These are phyloP conservation scores for Nannizziopsis barbatae DNA, from an alignment of 2,329 filamentous ascomycete species.

Conservation along the genomic window DNA sequence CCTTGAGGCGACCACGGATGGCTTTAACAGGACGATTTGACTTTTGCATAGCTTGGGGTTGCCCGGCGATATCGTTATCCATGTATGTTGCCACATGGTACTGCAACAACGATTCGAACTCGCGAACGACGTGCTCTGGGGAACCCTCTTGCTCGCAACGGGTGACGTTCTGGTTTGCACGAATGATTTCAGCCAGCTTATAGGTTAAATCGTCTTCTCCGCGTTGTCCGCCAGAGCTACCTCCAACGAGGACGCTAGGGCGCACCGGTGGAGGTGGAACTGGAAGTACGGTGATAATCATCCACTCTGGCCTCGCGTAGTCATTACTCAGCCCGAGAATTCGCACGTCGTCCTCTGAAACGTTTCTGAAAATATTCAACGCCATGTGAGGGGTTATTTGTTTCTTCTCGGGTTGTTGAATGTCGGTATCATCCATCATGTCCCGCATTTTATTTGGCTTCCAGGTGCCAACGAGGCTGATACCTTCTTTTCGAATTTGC, in stretches of 20 bases:
- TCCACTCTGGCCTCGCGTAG: constrained; percentile 95
- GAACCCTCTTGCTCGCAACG: constrained; percentile 85
- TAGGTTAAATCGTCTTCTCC: constrained; percentile 99
- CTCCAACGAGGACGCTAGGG: constrained; percentile 94
- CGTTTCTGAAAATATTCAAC: constrained; percentile 73
- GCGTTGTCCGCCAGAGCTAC: constrained; percentile 79
- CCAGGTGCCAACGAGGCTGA: constrained; percentile 68
- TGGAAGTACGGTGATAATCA: constrained; percentile 88
- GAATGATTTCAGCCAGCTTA: constrained; percentile 96
- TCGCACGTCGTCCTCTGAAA: constrained; percentile 66
- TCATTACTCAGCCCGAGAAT: constrained; percentile 88
- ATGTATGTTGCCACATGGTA: constrained; percentile 99
- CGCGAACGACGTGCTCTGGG: constrained; percentile 76
- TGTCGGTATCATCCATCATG: constrained; percentile 54
- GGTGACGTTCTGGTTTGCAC: constrained; percentile 88
- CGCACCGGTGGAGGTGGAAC: constrained; percentile 93
- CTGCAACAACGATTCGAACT: constrained; percentile 85
- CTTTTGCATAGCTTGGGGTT: constrained; percentile 91
- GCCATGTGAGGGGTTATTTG: constrained; percentile 74
- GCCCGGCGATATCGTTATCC: constrained; percentile 97
- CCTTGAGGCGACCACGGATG: constrained; percentile 92
- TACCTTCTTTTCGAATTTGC: constrained; percentile 71
- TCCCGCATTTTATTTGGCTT: constrained; percentile 58
- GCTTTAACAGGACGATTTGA: constrained; percentile 94
- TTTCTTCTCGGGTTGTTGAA: constrained; percentile 64